These are phyloP conservation scores for Yamadazyma olivae DNA, from an alignment of 805 yeast genomes.

Conservation along the genomic window DNA sequence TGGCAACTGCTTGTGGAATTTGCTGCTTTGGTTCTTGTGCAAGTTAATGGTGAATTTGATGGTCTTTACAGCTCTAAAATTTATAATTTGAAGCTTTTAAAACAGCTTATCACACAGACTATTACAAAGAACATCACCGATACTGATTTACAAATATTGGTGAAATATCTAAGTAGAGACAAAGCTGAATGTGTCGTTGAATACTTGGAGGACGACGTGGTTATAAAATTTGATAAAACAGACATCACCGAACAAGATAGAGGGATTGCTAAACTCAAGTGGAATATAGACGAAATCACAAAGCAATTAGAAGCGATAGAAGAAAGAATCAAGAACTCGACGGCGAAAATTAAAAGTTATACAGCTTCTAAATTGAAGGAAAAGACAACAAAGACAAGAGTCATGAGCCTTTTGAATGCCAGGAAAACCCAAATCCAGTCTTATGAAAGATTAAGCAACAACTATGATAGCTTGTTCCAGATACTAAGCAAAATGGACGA, in stretches of 20 bases:
- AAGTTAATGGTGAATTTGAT: neutral
- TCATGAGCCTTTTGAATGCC: conserved; percentile 4
- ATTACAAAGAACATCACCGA: conserved; percentile 4
- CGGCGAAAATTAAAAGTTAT: conserved; percentile 14
- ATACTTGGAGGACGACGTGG: conserved; percentile 5
- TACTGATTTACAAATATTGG: conserved; percentile 24
- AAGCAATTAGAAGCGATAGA: conserved; percentile 14
- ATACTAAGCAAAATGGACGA: conserved; percentile 34
- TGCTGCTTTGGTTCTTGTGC: conserved; percentile 2
- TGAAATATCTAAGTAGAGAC: conserved; percentile 28
- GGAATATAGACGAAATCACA: conserved; percentile 17
- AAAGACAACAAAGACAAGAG: conserved; percentile 16
- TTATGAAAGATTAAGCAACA: neutral
- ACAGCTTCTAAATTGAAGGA: conserved; percentile 12
- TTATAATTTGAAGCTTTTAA: conserved; percentile 1
- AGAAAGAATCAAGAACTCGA: conserved; percentile 15
- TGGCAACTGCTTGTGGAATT: conserved; percentile 7
- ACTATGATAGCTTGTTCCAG: conserved; percentile 18
- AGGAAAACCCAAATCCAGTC: conserved; percentile 6
- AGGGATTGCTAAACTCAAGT: conserved; percentile 25
- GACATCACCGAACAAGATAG: conserved; percentile 27
- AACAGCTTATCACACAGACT: conserved; percentile 3
- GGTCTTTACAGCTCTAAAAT: conserved; percentile 10
- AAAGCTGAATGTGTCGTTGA: conserved; percentile 9
- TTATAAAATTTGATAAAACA: conserved; percentile 18